A percentile compares a stretch with the other conserved stretches of the same genome.
phyloP scores from a whole-genome alignment of 768 basidiomycete genomes.

The Sistotremastrum suecicum region DNA sequence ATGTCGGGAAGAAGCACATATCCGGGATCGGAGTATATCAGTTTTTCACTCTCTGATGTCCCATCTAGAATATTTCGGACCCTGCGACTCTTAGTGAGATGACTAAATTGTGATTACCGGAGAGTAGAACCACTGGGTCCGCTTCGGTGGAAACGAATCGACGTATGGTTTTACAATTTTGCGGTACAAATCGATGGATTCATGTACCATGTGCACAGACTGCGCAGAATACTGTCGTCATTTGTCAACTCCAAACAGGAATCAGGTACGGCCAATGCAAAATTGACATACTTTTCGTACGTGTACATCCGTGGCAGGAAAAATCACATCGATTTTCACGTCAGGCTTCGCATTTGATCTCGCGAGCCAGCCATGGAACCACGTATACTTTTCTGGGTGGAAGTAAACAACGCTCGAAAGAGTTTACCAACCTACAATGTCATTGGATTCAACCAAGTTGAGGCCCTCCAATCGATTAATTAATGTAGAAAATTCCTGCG shows the following conservation, averaged over 20 bases:
- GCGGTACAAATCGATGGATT: slow-evolving; percentile 70
- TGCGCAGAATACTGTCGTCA: slow-evolving; percentile 59
- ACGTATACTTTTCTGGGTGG: slow-evolving; percentile 47
- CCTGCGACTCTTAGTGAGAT: slow-evolving; percentile 30
- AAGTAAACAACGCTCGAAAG: not conserved
- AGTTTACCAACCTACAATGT: slow-evolving; percentile 38
- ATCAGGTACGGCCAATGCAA: not conserved
- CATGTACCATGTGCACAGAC: slow-evolving; percentile 53
- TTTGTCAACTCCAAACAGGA: not conserved
- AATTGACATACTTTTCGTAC: slow-evolving; percentile 51
- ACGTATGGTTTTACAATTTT: slow-evolving; percentile 70
- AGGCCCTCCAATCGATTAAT: slow-evolving; percentile 25
- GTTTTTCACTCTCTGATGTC: slow-evolving; percentile 54
- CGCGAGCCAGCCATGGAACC: slow-evolving; percentile 61
- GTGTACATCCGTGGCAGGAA: slow-evolving; percentile 82
- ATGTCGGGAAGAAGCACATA: slow-evolving; percentile 88
- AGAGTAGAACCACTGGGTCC: slow-evolving; percentile 59
- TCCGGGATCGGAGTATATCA: slow-evolving; percentile 47
- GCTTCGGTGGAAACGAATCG: slow-evolving; percentile 49
- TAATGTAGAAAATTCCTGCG: slow-evolving; percentile 19
- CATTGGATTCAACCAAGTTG: slow-evolving; percentile 41
- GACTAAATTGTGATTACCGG: not conserved
- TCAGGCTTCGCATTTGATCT: slow-evolving; percentile 35
- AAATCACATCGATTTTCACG: slow-evolving; percentile 72
- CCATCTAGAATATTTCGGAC: slow-evolving; percentile 75